These are phyloP conservation scores for Gigaspora rosea DNA, from an alignment of 192 early-diverging fungal genomes.

Conservation along the genomic window DNA sequence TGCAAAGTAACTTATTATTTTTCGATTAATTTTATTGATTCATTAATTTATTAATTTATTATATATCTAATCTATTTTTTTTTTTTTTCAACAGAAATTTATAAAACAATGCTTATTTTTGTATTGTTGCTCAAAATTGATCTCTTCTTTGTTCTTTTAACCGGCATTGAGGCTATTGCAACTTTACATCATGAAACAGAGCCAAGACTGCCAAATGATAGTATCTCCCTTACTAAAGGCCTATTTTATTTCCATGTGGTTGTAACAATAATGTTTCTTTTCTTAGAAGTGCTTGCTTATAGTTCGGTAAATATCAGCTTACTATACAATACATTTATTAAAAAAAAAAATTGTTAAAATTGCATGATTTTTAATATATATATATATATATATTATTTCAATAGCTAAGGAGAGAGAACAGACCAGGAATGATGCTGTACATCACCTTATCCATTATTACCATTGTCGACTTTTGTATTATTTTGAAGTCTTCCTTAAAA, in stretches of 20 bases:
- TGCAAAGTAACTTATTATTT: slow-evolving; percentile 62
- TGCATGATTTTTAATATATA: neutral
- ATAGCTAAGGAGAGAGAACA: neutral
- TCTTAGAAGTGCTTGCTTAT: slow-evolving; percentile 1
- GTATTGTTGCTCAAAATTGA: slow-evolving; percentile 79
- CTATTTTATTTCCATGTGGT: slow-evolving; percentile 13
- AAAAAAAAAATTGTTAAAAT: neutral
- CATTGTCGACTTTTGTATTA: neutral
- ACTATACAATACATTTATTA: neutral
- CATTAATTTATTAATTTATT: too few species aligned
- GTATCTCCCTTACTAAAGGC: neutral
- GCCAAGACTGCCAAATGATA: neutral
- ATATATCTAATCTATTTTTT: neutral
- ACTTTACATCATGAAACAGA: slow-evolving; percentile 37
- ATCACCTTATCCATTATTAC: neutral
- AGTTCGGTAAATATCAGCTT: neutral
- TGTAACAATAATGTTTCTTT: neutral
- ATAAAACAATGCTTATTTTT: slow-evolving; percentile 74
- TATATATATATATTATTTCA: too few species aligned
- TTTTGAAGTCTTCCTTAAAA: neutral
- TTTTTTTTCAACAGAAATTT: slow-evolving; percentile 47
- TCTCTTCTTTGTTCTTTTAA: slow-evolving; percentile 79
- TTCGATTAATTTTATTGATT: too few species aligned
- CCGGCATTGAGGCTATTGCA: slow-evolving; percentile 65
- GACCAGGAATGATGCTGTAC: neutral